Percentiles rank a stretch among this genome's conserved stretches.
phyloP scores from a whole-genome alignment of 129 eudicot genomes.

The Helianthus annuus region HanXRQr2.0-SUNRISE NC_035449.2:184807989-184808488 shows the following conservation, averaged over 20 bases:
- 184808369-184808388: constrained; percentile 33
- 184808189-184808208: constrained; percentile 93
- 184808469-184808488: too few species aligned
- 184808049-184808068: too few species aligned
- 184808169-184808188: constrained; percentile 88
- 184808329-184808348: constrained; percentile 85
- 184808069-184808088: too few species aligned
- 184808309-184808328: constrained; percentile 94
- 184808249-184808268: constrained; percentile 71
- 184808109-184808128: too few species aligned
- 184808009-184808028: too few species aligned
- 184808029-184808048: too few species aligned
- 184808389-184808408: constrained; percentile 71
- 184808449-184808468: too few species aligned
- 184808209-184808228: constrained; percentile 87
- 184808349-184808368: constrained; percentile 72
- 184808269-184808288: constrained; percentile 64
- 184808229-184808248: constrained; percentile 90
- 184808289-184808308: constrained; percentile 92
- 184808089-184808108: too few species aligned
- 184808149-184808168: constrained; percentile 73
- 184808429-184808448: not conserved
- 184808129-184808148: too few species aligned
- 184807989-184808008: too few species aligned
- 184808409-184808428: constrained; percentile 9